Base-by-base conservation (phyloP, 2,329 filamentous ascomycete genomes). In the Hypoxylon sp. region DNA sequence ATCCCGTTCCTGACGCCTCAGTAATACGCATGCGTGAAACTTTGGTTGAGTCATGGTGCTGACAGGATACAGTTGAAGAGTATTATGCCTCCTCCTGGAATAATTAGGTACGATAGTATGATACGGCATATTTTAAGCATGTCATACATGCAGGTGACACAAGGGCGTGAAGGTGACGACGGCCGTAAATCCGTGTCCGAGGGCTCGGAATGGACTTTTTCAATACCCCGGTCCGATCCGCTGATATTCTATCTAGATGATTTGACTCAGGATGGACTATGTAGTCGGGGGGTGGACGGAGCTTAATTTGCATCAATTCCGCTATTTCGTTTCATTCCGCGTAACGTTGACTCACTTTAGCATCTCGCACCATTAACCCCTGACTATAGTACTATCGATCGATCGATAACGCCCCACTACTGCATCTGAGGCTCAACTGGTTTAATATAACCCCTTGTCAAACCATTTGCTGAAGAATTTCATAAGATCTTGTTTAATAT, bases 1-100 rank as follows among this genome's bases (percentile, higher is more conserved):
- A 55, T 48, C 59, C 59, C 59, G 59, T n/a, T 47, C n/a, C 33
- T 24, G 29, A 42, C 17, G 31, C 44, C 54, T 13, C 26, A 14
- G 19, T 11, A 31, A 37, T 22, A 19, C 19, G 31, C 24, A 10
- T 33, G 39, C 35, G 53, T 11, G 37, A 26, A 29, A 26, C n/a
- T 44, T 54, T 33, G 22, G 3, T 47, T 46, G 19, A 46, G 29
- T 42, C 54, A 37, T n/a, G 13, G 26, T 19, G 22, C 39, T 44
- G 39, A 44, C 39, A 44, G 39, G 39, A 44, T 44, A 17, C 17
- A 22, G 19, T n/a, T 8, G 17, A 22, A n/a, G 39, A 8, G 39
- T 8, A 44, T 44, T 44, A 44, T 44, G 17, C 1, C 39, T 44
- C 39, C 39, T 44, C 39, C 39, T 44, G 9, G 39, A 3, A 42